Evolutionary conservation across 164 flowering plant species (phyloP).

Genomic region (Nymphaea colorata): DNA sequence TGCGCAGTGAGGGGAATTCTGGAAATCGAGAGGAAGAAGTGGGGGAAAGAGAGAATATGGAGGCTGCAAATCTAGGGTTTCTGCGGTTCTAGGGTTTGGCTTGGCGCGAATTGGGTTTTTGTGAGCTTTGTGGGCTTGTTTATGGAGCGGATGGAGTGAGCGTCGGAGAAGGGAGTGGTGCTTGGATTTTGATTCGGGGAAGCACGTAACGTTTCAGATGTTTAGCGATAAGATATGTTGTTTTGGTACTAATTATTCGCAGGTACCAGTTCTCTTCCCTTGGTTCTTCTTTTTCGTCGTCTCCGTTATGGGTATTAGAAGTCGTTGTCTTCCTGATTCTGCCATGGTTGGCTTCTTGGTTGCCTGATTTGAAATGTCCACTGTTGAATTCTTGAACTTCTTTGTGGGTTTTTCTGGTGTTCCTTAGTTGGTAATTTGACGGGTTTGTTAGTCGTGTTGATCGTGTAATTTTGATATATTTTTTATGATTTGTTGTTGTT

Average conservation of each 20-base stretch:
- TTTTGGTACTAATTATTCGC: background rate
- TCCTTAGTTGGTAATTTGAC: no score
- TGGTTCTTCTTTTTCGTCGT: no score
- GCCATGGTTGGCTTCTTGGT: no score
- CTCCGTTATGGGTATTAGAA: no score
- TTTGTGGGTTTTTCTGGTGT: no score
- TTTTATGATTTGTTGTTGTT: no score
- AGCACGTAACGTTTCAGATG: background rate
- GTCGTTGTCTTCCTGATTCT: no score
- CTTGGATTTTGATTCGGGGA: background rate
- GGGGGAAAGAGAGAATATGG: background rate
- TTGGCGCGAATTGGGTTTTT: background rate
- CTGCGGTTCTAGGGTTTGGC: background rate
- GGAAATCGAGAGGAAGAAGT: background rate
- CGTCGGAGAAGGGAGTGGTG: background rate
- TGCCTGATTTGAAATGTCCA: no score
- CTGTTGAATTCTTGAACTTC: no score
- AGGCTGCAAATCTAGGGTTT: background rate
- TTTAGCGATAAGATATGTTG: background rate
- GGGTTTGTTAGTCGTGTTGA: no score
- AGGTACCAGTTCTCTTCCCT: background rate
- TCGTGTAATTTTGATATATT: no score
- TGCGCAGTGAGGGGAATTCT: no score
- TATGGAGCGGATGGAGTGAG: background rate
- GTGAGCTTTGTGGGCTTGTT: background rate